These are phyloP conservation scores for Colletotrichum sp. DNA, from an alignment of 2,329 filamentous ascomycete genomes.

Conservation along the genomic window DNA sequence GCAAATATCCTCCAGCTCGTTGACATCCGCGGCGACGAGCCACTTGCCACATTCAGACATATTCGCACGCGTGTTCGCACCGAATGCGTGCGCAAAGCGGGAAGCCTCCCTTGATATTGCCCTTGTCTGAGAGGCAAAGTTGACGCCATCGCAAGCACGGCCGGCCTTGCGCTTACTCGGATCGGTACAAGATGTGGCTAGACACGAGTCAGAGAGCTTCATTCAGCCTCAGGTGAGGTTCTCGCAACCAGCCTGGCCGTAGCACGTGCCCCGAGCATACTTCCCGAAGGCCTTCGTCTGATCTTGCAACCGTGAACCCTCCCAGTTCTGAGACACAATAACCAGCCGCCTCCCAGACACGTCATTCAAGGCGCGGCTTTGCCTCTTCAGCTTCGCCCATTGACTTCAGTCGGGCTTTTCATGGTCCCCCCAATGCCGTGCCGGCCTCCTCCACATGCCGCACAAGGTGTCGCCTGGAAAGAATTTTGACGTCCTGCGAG, in stretches of 20 bases:
- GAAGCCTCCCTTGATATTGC: not conserved
- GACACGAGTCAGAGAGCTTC: not conserved
- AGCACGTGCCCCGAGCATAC: not conserved
- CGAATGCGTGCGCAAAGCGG: not conserved
- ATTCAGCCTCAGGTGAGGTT: not conserved
- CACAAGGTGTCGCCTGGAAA: not conserved
- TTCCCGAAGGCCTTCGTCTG: not conserved
- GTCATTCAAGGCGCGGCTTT: slow-evolving; percentile 6
- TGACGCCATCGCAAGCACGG: not conserved
- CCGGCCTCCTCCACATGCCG: not conserved
- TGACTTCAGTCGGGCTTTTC: not conserved
- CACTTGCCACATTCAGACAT: not conserved
- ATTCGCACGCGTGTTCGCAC: not conserved
- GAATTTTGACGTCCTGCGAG: not conserved
- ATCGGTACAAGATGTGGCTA: not conserved
- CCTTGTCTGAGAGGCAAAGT: not conserved
- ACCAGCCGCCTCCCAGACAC: not conserved
- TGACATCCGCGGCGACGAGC: not conserved
- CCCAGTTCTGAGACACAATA: not conserved
- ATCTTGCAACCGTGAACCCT: not conserved
- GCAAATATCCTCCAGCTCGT: not conserved
- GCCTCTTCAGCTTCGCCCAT: not conserved
- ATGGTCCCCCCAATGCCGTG: not conserved
- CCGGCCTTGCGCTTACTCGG: not conserved
- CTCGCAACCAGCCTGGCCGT: not conserved